A percentile compares a stretch with the other conserved stretches of the same genome.
Conservation (phyloP, 2,329 filamentous ascomycete genomes). For the Chrysoporthe deuterocubensis region DNA sequence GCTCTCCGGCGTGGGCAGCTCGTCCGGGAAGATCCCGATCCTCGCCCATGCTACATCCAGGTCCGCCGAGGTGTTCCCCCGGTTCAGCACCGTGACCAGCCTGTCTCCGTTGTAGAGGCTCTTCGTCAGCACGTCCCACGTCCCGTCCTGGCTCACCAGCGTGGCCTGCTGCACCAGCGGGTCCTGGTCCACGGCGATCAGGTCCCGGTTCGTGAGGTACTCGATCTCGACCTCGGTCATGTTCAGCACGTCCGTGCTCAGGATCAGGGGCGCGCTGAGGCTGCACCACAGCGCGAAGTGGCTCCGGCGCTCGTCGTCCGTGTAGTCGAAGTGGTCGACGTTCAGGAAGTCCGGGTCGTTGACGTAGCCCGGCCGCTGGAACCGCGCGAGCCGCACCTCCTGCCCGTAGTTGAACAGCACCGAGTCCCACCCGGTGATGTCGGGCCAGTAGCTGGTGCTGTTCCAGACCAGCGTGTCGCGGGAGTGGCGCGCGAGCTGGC, state of each 20-base stretch:
- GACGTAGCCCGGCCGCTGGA: constrained; percentile 43
- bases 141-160: constrained; percentile 47
- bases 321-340: constrained; percentile 40
- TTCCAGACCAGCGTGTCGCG: constrained; percentile 37
- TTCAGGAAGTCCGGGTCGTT: constrained; percentile 46
- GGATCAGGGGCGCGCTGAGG: constrained; percentile 42
- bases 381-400: constrained; percentile 46
- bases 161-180: constrained; percentile 49
- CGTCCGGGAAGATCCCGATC: constrained; percentile 41
- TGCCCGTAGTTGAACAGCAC: constrained; percentile 53
- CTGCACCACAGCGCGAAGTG: constrained; percentile 44
- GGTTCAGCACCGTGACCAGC: constrained; percentile 52
- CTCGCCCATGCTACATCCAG: constrained; percentile 40
- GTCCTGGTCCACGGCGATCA: constrained; percentile 50
- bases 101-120: constrained; percentile 51
- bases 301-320: constrained; percentile 40
- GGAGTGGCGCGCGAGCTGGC: constrained; percentile 50
- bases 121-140: constrained; percentile 51
- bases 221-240: constrained; percentile 40
- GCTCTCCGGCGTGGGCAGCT: constrained; percentile 34
- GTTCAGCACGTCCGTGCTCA: constrained; percentile 45
- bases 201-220: constrained; percentile 45
- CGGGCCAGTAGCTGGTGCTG: constrained; percentile 45
- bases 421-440: constrained; percentile 50
- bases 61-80: constrained; percentile 38